Evolutionary conservation across 169 alveolate species (phyloP).

Genomic region (Eimeria falciformis): DNA sequence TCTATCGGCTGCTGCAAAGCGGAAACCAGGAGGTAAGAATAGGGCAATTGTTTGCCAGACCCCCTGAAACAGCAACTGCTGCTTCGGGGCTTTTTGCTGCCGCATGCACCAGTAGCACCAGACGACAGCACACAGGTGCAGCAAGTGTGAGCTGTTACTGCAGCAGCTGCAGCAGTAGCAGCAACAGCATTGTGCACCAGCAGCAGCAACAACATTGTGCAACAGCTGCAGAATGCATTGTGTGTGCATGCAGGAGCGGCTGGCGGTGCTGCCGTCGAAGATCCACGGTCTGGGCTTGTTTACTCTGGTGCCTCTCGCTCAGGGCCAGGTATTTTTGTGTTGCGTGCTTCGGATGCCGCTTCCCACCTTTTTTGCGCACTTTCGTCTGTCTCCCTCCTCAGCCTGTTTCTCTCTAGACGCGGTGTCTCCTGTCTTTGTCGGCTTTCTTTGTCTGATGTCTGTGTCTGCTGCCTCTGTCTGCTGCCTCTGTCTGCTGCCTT

Average conservation of each 20-base stretch:
- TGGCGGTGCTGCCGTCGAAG: constrained; percentile 79
- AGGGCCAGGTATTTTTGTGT: constrained; percentile 86
- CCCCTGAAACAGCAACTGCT: background rate
- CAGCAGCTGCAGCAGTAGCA: background rate
- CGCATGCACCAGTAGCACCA: background rate
- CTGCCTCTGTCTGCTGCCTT: no score
- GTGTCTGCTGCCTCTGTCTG: no score
- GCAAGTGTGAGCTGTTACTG: background rate
- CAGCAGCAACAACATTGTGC: background rate
- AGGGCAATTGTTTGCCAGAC: background rate
- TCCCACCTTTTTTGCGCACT: background rate
- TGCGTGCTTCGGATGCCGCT: background rate
- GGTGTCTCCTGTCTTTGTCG: background rate
- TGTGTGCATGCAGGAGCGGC: constrained; percentile 78
- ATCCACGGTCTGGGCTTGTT: constrained; percentile 95
- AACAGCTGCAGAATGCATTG: constrained; percentile 31
- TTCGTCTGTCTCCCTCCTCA: background rate
- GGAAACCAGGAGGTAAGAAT: constrained; percentile 37
- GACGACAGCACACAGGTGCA: background rate
- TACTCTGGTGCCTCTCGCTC: constrained; percentile 87
- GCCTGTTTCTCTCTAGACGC: background rate
- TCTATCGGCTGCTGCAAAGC: constrained; percentile 34
- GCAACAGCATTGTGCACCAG: background rate
- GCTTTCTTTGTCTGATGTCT: no score
- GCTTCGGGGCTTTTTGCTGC: background rate